Conservation (phyloP, 2,329 filamentous ascomycete species). For the Nothopassalora personata region DNA sequence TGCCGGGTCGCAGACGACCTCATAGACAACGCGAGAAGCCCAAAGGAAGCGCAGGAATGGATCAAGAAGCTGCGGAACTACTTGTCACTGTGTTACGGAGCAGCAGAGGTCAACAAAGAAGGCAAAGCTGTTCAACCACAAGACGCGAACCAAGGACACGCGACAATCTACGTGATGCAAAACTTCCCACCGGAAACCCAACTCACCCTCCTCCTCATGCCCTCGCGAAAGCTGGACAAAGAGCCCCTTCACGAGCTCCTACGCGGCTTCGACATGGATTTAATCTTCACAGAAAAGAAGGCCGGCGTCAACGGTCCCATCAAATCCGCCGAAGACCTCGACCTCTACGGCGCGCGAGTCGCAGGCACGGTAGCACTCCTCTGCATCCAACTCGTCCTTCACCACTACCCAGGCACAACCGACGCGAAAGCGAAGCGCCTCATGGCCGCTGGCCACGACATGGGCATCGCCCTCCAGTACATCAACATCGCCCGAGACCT, state of each 20-base stretch:
- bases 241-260: conserved; percentile 60
- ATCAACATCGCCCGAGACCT: conserved; percentile 73
- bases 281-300: conserved; percentile 46
- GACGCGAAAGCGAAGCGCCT: conserved; percentile 39
- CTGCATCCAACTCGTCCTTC: conserved; percentile 61
- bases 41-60: conserved; percentile 52
- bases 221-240: conserved; percentile 51
- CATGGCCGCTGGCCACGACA: conserved; percentile 54
- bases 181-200: conserved; percentile 51
- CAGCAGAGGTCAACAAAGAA: conserved; percentile 20
- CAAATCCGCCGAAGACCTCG: conserved; percentile 52
- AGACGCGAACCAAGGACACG: conserved; percentile 28
- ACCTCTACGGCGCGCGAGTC: conserved; percentile 61
- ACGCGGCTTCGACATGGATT: conserved; percentile 64
- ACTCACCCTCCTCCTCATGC: conserved; percentile 56
- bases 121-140: conserved; percentile 26
- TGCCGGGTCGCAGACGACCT: conserved; percentile 69
- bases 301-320: conserved; percentile 46
- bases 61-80: conserved; percentile 55
- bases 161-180: conserved; percentile 38
- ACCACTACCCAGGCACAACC: conserved; percentile 44
- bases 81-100: conserved; percentile 50
- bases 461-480: conserved; percentile 72
- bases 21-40: conserved; percentile 57
- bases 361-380: conserved; percentile 68